phyloP scores from a whole-genome alignment of 805 yeast species.

The Candida schatavii region DNA sequence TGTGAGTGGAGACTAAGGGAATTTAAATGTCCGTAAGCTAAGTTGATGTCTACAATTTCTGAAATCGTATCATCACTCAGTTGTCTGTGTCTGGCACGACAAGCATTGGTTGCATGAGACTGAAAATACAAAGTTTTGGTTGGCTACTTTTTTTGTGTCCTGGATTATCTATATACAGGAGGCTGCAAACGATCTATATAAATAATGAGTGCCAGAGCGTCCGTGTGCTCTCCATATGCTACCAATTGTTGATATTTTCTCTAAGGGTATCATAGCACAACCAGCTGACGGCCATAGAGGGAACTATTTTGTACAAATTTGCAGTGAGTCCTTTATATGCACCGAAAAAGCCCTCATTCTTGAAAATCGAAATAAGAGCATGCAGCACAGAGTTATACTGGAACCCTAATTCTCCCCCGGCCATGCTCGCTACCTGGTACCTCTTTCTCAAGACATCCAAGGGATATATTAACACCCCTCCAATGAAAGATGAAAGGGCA shows the following conservation, averaged over 20 bases:
- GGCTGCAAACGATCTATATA: not conserved
- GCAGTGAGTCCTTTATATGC: slow-evolving; percentile 75
- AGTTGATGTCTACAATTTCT: too few relatives aligned
- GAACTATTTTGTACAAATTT: slow-evolving; percentile 84
- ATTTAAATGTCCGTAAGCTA: too few relatives aligned
- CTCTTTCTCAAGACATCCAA: slow-evolving; percentile 85
- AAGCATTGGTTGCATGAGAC: not conserved
- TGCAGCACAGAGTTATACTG: slow-evolving; percentile 72
- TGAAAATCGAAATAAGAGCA: slow-evolving; percentile 69
- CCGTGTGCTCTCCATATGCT: too few relatives aligned
- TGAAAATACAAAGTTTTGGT: slow-evolving; percentile 10
- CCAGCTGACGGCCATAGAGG: slow-evolving; percentile 97
- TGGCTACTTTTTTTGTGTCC: slow-evolving; percentile 11
- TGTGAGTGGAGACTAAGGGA: too few relatives aligned
- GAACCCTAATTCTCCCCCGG: slow-evolving; percentile 74
- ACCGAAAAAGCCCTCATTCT: slow-evolving; percentile 69
- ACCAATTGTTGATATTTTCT: slow-evolving; percentile 37
- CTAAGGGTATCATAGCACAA: slow-evolving; percentile 73
- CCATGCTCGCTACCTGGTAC: slow-evolving; percentile 88
- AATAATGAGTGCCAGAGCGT: not conserved
- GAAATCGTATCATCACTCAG: slow-evolving; percentile 7
- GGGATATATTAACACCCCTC: slow-evolving; percentile 89
- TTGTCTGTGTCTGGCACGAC: slow-evolving; percentile 3
- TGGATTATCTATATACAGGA: not conserved
- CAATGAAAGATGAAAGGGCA: slow-evolving; percentile 83